Evolutionary conservation across 768 basidiomycete species (phyloP).

Genomic region (Antrodiella citrinella): DNA sequence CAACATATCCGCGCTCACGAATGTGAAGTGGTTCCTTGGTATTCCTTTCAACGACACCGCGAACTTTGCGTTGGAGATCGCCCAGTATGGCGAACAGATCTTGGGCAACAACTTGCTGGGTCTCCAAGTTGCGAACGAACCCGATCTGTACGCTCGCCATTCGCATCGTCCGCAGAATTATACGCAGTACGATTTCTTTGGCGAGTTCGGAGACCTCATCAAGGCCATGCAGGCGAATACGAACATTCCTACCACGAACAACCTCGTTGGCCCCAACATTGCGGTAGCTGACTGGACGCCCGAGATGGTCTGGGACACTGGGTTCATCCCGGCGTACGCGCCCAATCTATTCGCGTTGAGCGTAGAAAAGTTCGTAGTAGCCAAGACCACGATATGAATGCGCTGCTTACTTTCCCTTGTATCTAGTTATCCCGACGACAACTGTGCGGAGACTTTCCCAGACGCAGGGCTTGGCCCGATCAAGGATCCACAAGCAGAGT

Average conservation of each 20-base stretch:
- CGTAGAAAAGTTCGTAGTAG: slow-evolving; percentile 44
- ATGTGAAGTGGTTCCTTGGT: slow-evolving; percentile 42
- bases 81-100: slow-evolving; percentile 49
- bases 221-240: slow-evolving; percentile 15
- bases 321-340: slow-evolving; percentile 37
- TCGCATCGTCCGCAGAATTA: slow-evolving; percentile 28
- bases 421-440: slow-evolving; percentile 50
- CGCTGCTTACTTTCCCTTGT: slow-evolving; percentile 9
- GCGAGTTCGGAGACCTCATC: slow-evolving; percentile 22
- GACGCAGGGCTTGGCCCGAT: slow-evolving; percentile 32
- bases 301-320: slow-evolving; percentile 43
- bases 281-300: slow-evolving; percentile 35
- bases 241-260: slow-evolving; percentile 17
- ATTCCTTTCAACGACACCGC: slow-evolving; percentile 62
- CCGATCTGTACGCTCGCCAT: slow-evolving; percentile 58
- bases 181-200: slow-evolving; percentile 21
- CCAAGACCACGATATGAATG: neutral
- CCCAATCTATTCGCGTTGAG: slow-evolving; percentile 35
- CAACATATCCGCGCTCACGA: slow-evolving; percentile 35
- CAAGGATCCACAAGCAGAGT: slow-evolving; percentile 36
- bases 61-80: slow-evolving; percentile 45
- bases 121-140: slow-evolving; percentile 69
- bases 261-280: slow-evolving; percentile 25
- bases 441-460: slow-evolving; percentile 44
- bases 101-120: slow-evolving; percentile 62